Evolutionary conservation across 805 yeast species (phyloP), one percentile per base, ranked within the genome.

Genomic region (Candida lessepsii): DNA sequence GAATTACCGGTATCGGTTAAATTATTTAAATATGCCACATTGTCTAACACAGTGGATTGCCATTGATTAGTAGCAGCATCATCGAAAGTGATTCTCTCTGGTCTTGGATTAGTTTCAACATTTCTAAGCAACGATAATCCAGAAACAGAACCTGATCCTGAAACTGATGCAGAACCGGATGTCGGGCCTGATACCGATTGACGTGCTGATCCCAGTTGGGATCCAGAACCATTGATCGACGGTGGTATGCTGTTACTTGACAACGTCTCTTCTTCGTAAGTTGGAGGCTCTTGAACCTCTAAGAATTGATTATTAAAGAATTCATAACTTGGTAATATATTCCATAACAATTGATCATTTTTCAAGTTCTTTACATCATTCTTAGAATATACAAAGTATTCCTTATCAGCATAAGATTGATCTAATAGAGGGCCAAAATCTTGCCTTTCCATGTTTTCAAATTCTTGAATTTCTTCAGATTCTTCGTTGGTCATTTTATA

Each of bases 41-140:
- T 67, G 44, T 67, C 70, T 38, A 68, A 54, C 37, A 68, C 48
- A 1, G 70, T 66, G 37, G 60, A 64, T 28, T 62, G 57, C 71
- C 72, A 67, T 20, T 50, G 37, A 25, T 45, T 45, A 19, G 61
- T 51, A 9, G 10, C 32, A 26, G 46, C 50, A 48, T 65, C 71
- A 45, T 67, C 68, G 23, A 70, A 67, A 10, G 41, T 42, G 20
- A 40, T 34, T 21, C 31, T 24, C 24, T 35, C 33, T 16, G 30
- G 14, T n/a, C n/a, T n/a, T n/a, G n/a, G n/a, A n/a, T n/a, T n/a
- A n/a, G n/a, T n/a, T n/a, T n/a, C n/a, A n/a, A n/a, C n/a, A n/a
- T n/a, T n/a, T n/a, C n/a, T n/a, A n/a, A n/a, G n/a, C n/a, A n/a
- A n/a, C n/a, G n/a, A n/a, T n/a, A n/a, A n/a, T n/a, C n/a, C n/a